Evolutionary conservation across 805 yeast genomes (phyloP), one percentile per base, ranked within the genome.

Genomic region (Candida coquimbonensis): DNA sequence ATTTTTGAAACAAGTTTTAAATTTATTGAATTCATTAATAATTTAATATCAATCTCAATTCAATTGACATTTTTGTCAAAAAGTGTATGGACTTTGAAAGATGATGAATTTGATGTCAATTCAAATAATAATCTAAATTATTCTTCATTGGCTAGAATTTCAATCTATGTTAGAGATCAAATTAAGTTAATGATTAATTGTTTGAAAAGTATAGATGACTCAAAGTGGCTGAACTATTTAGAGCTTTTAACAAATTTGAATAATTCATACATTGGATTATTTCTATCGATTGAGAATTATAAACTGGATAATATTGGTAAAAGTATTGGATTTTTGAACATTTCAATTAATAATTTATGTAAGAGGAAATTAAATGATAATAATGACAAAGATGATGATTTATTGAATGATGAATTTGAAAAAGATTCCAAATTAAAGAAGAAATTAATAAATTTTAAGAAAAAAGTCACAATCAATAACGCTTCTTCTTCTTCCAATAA

Each of bases 311-410:
- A 68, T 35, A 43, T 74, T 17, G 80, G 80, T 8, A 63, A 63
- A n/a, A 69, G 75, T 5, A 62, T 74, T 36, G 80, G 78, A 2
- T 60, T 72, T 31, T 52, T 74, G 3, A 68, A 72, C 46, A 62
- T 60, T 39, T 50, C 65, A 2, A 57, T 54, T 21, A 59, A 61
- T 25, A 63, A 59, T 39, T 65, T 70, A 46, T 69, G 69, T 9
- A n/a, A 55, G 43, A 19, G 36, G 21, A 17, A 42, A 37, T 2
- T 44, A 37, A 3, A 40, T 21, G 24, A 21, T 21, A 21, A 21
- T 21, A 21, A 5, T 21, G 24, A 21, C 24, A 21, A 5, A 17
- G 29, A 44, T 4, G 46, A 41, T 3, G n/a, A 27, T 7, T n/a
- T 17, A 29, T 36, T 46, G 9, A 35, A 19, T 34, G 45, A 50